phyloP scores from a whole-genome alignment of 169 alveolate genomes.

The Cryptosporidium muris region DNA sequence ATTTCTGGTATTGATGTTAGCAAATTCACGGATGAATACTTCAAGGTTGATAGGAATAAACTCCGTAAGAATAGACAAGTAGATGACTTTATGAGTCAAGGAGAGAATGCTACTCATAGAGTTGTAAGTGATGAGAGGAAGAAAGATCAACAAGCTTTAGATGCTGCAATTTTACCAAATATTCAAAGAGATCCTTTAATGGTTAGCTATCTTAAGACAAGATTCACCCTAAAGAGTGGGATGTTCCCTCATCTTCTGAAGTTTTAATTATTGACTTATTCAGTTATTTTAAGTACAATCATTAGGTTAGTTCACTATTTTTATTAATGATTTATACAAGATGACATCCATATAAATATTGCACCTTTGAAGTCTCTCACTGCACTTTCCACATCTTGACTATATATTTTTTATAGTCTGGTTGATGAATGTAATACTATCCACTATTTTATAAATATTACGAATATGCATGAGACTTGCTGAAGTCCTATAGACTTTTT shows the following conservation, averaged over 20 bases:
- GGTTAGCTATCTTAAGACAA: slow-evolving; percentile 84
- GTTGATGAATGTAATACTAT: too few species aligned
- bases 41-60: slow-evolving; percentile 66
- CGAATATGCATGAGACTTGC: too few species aligned
- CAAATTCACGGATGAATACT: slow-evolving; percentile 82
- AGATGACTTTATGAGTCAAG: slow-evolving; percentile 80
- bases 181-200: slow-evolving; percentile 77
- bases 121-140: slow-evolving; percentile 69
- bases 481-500: too few species aligned
- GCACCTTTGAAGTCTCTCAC: too few species aligned
- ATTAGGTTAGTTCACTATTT: slow-evolving; percentile 1
- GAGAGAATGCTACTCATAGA: slow-evolving; percentile 71
- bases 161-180: slow-evolving; percentile 77
- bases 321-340: slow-evolving; percentile 11
- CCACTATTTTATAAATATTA: too few species aligned
- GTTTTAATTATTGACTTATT: slow-evolving; percentile 78
- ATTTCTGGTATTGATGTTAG: slow-evolving; percentile 80
- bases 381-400: too few species aligned
- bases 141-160: slow-evolving; percentile 80
- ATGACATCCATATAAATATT: neutral
- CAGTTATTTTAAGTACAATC: neutral
- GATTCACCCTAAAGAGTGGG: slow-evolving; percentile 90
- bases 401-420: too few species aligned
- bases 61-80: slow-evolving; percentile 75
- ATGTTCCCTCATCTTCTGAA: slow-evolving; percentile 90